Evolutionary conservation across 73 alveolate species (phyloP).

Genomic region (Stentor roeselii): DNA sequence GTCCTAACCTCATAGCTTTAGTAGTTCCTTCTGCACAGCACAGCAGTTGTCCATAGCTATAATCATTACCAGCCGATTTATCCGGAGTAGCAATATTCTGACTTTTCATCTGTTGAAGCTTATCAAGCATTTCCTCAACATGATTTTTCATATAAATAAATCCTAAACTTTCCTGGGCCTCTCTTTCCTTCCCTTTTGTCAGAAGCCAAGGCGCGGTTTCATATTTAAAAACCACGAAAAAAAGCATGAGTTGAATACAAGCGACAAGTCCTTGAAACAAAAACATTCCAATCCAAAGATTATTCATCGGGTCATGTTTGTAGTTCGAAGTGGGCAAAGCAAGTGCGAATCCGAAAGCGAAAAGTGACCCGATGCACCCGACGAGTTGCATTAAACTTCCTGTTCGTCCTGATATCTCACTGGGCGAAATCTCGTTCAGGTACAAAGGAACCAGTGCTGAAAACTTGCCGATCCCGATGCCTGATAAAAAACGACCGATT

Average conservation of each 20-base stretch:
- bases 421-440: conserved; percentile 20
- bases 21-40: not conserved
- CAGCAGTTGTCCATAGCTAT: not conserved
- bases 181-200: not conserved
- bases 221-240: not conserved
- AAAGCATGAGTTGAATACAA: not conserved
- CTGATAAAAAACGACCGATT: not conserved
- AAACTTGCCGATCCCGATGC: conserved; percentile 5
- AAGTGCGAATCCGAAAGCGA: conserved; percentile 3
- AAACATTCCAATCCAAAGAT: conserved; percentile 4
- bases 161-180: not conserved
- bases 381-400: not conserved
- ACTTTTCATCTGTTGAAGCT: too few species aligned
- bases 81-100: too few species aligned
- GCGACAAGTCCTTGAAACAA: not conserved
- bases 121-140: not conserved
- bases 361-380: not conserved
- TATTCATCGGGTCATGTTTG: not conserved
- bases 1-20: not conserved
- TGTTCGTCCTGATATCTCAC: not conserved
- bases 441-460: conserved; percentile 9
- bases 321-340: not conserved
- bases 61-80: too few species aligned
- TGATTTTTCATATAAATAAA: too few species aligned
- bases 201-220: not conserved